phyloP scores from a whole-genome alignment of 106 monocot genomes.

The Phalaenopsis aphrodite region DNA sequence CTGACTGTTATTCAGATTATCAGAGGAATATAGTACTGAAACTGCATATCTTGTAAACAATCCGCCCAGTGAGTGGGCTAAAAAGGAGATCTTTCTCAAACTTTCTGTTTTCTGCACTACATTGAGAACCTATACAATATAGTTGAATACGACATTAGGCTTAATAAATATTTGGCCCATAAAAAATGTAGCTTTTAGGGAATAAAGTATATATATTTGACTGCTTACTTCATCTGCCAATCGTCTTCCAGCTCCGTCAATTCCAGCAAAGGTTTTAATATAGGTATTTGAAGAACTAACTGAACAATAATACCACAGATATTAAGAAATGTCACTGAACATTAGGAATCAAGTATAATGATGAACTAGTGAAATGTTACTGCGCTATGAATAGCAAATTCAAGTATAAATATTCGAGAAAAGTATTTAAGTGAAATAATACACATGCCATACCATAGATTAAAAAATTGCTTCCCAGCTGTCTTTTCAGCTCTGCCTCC shows the following conservation, averaged over 20 bases:
- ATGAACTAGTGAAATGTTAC: background rate
- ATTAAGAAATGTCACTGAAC: background rate
- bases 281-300: conserved; percentile 91
- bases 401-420: background rate
- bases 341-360: background rate
- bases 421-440: background rate
- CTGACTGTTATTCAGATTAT: conserved; percentile 4
- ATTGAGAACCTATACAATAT: conserved; percentile 38
- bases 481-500: conserved; percentile 66
- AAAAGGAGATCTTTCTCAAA: conserved; percentile 82
- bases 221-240: conserved; percentile 79
- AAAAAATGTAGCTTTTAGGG: background rate
- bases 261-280: conserved; percentile 78
- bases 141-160: background rate
- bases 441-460: conserved; percentile 59
- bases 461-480: conserved; percentile 58
- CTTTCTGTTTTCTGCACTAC: conserved; percentile 50
- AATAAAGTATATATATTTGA: background rate
- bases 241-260: conserved; percentile 84
- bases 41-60: conserved; percentile 91
- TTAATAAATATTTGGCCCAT: background rate
- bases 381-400: background rate
- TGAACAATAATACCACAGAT: conserved; percentile 17
- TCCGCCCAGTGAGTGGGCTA: conserved; percentile 91
- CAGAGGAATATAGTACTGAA: conserved; percentile 54